Conservation (phyloP, 306 rosid genomes). For the Neltuma alba region DNA sequence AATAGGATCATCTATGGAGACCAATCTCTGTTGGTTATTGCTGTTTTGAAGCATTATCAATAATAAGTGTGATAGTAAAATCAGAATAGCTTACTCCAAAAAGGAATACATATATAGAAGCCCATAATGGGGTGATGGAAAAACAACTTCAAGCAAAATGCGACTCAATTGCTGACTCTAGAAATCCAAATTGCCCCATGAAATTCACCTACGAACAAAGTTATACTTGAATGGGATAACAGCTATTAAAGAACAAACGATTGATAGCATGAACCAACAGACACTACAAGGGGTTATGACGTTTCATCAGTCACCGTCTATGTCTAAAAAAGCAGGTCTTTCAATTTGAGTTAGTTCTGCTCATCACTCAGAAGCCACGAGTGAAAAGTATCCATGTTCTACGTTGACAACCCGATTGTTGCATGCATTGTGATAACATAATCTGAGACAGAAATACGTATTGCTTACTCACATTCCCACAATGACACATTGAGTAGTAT, state of each 20-base stretch:
- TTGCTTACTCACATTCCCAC: background rate
- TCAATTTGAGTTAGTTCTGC: constrained; percentile 25
- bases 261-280: constrained; percentile 11
- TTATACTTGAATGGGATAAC: constrained; percentile 9
- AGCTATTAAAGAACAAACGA: constrained; percentile 7
- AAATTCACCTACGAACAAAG: background rate
- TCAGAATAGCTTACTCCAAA: background rate
- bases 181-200: background rate
- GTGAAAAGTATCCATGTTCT: background rate
- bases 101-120: background rate
- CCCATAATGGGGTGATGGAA: background rate
- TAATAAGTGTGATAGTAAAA: background rate
- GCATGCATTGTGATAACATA: constrained; percentile 8
- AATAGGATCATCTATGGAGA: background rate
- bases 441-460: background rate
- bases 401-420: background rate
- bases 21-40: background rate
- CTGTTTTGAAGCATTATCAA: background rate
- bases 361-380: background rate
- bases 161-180: background rate
- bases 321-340: constrained; percentile 9
- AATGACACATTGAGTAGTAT: background rate
- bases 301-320: constrained; percentile 18
- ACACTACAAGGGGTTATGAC: background rate
- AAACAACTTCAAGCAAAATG: background rate